These are phyloP conservation scores for Penicillium sp. DNA, from an alignment of 2,329 filamentous ascomycete genomes.

Conservation along the genomic window DNA sequence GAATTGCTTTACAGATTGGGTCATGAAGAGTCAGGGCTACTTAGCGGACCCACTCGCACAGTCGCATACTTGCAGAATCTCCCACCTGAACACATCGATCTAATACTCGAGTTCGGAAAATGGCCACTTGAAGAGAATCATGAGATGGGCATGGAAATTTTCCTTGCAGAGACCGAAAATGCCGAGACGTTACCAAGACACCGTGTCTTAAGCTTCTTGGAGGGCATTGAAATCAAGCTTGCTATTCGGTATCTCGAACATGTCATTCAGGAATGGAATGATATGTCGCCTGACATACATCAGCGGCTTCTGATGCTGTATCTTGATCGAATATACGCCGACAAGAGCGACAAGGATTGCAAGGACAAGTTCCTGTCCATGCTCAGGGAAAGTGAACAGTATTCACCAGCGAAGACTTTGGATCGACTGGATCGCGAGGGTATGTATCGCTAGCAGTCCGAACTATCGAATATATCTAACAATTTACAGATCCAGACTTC, in stretches of 20 bases:
- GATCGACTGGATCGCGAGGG: slow-evolving; percentile 74
- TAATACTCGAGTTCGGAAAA: slow-evolving; percentile 85
- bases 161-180: slow-evolving; percentile 89
- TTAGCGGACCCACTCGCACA: slow-evolving; percentile 80
- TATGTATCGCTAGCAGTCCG: slow-evolving; percentile 43
- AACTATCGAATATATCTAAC: neutral
- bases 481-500: slow-evolving; percentile 68
- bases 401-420: slow-evolving; percentile 76
- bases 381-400: slow-evolving; percentile 71
- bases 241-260: slow-evolving; percentile 86
- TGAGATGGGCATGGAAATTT: slow-evolving; percentile 83
- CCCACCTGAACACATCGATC: slow-evolving; percentile 80
- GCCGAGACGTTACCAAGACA: slow-evolving; percentile 83
- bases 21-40: slow-evolving; percentile 50
- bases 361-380: slow-evolving; percentile 71
- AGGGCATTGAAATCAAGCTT: slow-evolving; percentile 65
- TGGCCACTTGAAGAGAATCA: slow-evolving; percentile 78
- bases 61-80: slow-evolving; percentile 88
- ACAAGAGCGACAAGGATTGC: slow-evolving; percentile 53
- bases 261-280: slow-evolving; percentile 81
- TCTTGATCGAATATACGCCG: slow-evolving; percentile 52
- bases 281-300: slow-evolving; percentile 81
- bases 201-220: slow-evolving; percentile 71
- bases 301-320: slow-evolving; percentile 76
- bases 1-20: slow-evolving; percentile 81